Percentiles rank a stretch among this genome's conserved stretches.
phyloP scores from a whole-genome alignment of 225 moss, liverwort and hornwort genomes.

The Pleurozium schreberi region DNA sequence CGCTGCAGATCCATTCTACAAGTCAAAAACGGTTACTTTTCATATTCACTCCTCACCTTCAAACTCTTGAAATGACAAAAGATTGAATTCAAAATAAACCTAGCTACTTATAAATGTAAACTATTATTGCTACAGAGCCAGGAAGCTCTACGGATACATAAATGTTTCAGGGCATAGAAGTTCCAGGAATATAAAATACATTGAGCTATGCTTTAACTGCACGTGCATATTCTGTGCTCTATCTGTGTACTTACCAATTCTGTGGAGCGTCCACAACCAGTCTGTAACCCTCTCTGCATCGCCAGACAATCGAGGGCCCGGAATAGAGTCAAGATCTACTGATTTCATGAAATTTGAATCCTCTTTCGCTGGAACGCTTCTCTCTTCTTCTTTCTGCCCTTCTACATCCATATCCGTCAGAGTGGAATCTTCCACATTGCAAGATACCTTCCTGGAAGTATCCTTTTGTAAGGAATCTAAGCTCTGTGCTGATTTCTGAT shows the following conservation, averaged over 20 bases:
- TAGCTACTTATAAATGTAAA: not conserved
- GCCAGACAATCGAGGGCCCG: slow-evolving; percentile 26
- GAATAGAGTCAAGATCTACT: slow-evolving; percentile 29
- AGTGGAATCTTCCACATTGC: not conserved
- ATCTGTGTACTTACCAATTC: slow-evolving; percentile 39
- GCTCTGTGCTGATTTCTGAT: not conserved
- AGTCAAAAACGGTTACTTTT: not conserved
- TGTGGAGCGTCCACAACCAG: slow-evolving; percentile 84
- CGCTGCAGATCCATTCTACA: not conserved
- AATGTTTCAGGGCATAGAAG: not conserved
- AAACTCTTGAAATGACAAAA: not conserved
- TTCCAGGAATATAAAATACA: not conserved
- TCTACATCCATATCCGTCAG: slow-evolving; percentile 11
- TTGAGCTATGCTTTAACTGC: not conserved
- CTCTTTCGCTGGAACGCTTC: not conserved
- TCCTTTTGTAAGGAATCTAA: not conserved
- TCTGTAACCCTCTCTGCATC: slow-evolving; percentile 45
- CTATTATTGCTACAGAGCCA: not conserved
- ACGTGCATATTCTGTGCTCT: not conserved
- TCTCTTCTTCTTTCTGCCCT: not conserved
- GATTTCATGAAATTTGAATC: slow-evolving; percentile 13
- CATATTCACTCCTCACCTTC: not conserved
- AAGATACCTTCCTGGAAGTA: not conserved
- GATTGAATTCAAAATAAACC: not conserved
- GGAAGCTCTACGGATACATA: not conserved